Conservation (phyloP, 2,329 filamentous ascomycete species). For the Bertia moriformis region DNA sequence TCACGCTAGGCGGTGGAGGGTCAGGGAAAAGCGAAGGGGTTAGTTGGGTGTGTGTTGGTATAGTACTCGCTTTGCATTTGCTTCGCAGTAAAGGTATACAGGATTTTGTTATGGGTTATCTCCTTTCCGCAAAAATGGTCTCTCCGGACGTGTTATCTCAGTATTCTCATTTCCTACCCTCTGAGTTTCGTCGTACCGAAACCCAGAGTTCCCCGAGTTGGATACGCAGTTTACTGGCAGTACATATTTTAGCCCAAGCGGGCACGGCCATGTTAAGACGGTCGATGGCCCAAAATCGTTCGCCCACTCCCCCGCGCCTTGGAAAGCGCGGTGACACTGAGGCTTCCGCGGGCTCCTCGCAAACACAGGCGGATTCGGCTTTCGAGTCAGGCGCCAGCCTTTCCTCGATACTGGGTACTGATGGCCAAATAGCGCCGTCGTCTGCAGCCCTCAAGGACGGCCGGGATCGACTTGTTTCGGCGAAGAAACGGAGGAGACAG, state of each 20-base stretch:
- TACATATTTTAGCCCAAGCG: slow-evolving; percentile 30
- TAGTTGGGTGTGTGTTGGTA: slow-evolving; percentile 57
- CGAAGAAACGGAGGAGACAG: slow-evolving; percentile 79
- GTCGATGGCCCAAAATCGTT: slow-evolving; percentile 25
- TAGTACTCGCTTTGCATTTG: slow-evolving; percentile 44
- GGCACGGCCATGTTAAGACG: slow-evolving; percentile 28
- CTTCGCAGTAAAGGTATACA: slow-evolving; percentile 9
- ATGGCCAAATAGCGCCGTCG: slow-evolving; percentile 12
- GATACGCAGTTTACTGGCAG: slow-evolving; percentile 27
- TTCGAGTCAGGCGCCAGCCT: slow-evolving; percentile 22
- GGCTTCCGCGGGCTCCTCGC: slow-evolving; percentile 24
- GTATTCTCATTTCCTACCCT: slow-evolving; percentile 23
- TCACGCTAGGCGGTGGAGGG: slow-evolving; percentile 73
- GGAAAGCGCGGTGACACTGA: slow-evolving; percentile 27
- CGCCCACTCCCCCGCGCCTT: slow-evolving; percentile 19
- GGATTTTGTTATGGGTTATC: slow-evolving; percentile 29
- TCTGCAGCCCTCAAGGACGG: slow-evolving; percentile 35
- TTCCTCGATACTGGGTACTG: slow-evolving; percentile 19
- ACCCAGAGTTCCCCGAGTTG: slow-evolving; percentile 24
- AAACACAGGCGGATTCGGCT: slow-evolving; percentile 21
- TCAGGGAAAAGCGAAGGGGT: slow-evolving; percentile 54
- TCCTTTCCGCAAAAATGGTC: slow-evolving; percentile 25
- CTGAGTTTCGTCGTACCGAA: slow-evolving; percentile 23
- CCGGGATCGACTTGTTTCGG: slow-evolving; percentile 37
- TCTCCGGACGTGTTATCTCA: slow-evolving; percentile 23